These are phyloP conservation scores for Neospermospora avenae DNA, from an alignment of 2,329 filamentous ascomycete genomes.

Conservation along the genomic window DNA sequence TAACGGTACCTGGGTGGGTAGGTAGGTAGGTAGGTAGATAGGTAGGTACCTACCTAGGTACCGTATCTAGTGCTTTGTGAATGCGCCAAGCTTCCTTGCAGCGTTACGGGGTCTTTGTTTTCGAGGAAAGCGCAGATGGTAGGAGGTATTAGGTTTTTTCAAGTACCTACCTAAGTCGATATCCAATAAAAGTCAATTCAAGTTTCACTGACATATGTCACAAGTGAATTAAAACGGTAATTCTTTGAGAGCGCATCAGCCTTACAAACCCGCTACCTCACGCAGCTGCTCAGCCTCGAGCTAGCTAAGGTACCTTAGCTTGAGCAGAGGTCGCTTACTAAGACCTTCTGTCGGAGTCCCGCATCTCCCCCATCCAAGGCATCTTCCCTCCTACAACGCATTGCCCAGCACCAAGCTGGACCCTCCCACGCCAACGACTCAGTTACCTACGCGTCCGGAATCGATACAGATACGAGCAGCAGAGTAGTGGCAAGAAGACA, in stretches of 20 bases:
- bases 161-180: no score
- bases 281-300: constrained; percentile 1
- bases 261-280: constrained; percentile 8
- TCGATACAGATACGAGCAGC: neutral
- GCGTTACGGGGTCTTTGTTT: no score
- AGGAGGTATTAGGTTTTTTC: no score
- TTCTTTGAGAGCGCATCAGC: no score
- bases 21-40: neutral
- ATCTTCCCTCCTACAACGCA: constrained; percentile 30
- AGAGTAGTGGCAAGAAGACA: neutral
- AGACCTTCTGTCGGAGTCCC: constrained; percentile 22
- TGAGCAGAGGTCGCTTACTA: constrained; percentile 13
- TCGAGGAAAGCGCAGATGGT: no score
- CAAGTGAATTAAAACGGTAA: no score
- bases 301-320: no score
- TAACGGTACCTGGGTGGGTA: no score
- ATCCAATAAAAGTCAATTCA: no score
- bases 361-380: constrained; percentile 22
- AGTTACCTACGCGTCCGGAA: neutral
- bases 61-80: no score
- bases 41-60: neutral
- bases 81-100: no score
- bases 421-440: constrained; percentile 14
- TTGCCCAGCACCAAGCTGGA: constrained; percentile 3
- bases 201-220: no score